Conservation (phyloP, 2,329 filamentous ascomycete species). For the Colletotrichum godetiae region DNA sequence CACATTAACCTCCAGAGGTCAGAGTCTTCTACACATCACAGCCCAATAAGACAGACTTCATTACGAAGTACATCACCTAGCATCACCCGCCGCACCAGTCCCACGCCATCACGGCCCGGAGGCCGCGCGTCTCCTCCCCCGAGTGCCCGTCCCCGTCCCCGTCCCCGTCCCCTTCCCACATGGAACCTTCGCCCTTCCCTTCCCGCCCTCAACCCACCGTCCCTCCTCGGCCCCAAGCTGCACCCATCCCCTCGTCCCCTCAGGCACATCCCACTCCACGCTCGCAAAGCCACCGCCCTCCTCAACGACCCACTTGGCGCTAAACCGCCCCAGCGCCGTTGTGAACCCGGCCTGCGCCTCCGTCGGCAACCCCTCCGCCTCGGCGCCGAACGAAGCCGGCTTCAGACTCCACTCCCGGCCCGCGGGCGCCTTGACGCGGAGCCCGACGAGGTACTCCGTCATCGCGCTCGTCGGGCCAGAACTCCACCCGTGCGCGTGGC, state of each 20-base stretch:
- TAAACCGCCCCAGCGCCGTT: conserved; percentile 29
- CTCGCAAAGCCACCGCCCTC: conserved; percentile 4
- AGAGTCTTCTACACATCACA: too few relatives aligned
- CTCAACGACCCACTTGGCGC: conserved; percentile 20
- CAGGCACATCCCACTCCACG: conserved; percentile 33
- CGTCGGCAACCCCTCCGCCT: conserved; percentile 10
- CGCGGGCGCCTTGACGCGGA: conserved; percentile 39
- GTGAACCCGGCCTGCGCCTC: conserved; percentile 34
- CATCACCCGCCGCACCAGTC: too few relatives aligned
- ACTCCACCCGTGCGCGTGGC: conserved; percentile 63
- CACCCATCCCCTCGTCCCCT: conserved; percentile 31
- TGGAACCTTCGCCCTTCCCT: neutral
- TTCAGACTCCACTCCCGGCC: conserved; percentile 29
- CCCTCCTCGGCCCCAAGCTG: conserved; percentile 12
- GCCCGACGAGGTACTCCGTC: conserved; percentile 55
- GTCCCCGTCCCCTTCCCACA: neutral
- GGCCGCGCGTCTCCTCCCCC: neutral
- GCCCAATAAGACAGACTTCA: too few relatives aligned
- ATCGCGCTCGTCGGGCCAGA: conserved; percentile 59
- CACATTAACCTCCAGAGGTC: too few relatives aligned
- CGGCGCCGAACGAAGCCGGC: conserved; percentile 19
- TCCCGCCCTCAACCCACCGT: conserved; percentile 28
- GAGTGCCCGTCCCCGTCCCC: too few relatives aligned
- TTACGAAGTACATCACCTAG: too few relatives aligned
- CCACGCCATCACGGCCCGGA: neutral